These are phyloP conservation scores for Lipomyces oligophaga DNA, from an alignment of 805 yeast species.

Conservation along the genomic window DNA sequence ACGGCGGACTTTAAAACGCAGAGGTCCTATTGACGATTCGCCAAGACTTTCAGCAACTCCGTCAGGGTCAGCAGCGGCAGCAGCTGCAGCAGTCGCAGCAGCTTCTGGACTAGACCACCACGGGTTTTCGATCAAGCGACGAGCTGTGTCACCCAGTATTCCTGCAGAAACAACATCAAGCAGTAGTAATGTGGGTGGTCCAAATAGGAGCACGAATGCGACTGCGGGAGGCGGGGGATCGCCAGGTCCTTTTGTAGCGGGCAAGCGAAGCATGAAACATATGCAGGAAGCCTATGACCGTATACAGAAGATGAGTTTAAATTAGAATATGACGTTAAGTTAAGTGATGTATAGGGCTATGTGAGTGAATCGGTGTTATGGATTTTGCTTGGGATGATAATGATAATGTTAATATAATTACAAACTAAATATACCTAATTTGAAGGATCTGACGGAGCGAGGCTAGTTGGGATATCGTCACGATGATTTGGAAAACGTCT, in stretches of 20 bases:
- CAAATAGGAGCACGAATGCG: no score
- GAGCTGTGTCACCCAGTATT: slow-evolving; percentile 26
- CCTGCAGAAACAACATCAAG: slow-evolving; percentile 8
- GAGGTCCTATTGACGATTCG: no score
- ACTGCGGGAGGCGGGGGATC: no score
- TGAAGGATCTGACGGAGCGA: no score
- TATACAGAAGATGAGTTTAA: slow-evolving; percentile 24
- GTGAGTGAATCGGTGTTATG: no score
- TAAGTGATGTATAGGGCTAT: not conserved
- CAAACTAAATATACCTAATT: no score
- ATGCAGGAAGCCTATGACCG: slow-evolving; percentile 29
- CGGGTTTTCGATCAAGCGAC: slow-evolving; percentile 24
- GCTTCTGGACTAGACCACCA: slow-evolving; percentile 20
- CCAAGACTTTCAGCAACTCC: no score
- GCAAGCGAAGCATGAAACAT: slow-evolving; percentile 26
- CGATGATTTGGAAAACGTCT: no score
- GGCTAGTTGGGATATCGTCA: no score
- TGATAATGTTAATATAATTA: no score
- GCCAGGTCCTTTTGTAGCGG: slow-evolving; percentile 24
- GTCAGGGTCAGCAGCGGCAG: slow-evolving; percentile 5
- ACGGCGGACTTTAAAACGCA: no score
- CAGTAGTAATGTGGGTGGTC: not conserved
- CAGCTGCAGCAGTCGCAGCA: slow-evolving; percentile 1
- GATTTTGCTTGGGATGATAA: no score
- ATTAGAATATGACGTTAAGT: not conserved